These are phyloP conservation scores for Pythium phragmitis DNA, from an alignment of 352 stramenopile species.

Conservation along the genomic window DNA sequence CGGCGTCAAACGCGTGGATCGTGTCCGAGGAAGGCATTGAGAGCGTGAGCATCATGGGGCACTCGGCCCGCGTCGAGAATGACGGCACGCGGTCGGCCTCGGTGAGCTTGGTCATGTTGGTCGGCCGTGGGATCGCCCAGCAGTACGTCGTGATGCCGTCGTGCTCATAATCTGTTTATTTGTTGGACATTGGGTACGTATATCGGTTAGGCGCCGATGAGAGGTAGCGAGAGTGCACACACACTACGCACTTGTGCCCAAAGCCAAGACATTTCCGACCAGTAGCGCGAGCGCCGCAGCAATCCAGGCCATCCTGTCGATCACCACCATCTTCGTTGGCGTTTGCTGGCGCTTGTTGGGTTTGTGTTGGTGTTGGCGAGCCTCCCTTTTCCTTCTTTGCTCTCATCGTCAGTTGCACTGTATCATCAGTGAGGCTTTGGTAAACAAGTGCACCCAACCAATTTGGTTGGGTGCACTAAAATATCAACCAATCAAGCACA, in stretches of 20 bases:
- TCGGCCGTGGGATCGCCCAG: slow-evolving; percentile 27
- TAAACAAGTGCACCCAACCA: not conserved
- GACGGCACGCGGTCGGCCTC: slow-evolving; percentile 19
- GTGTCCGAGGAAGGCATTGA: slow-evolving; percentile 8
- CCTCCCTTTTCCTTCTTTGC: not conserved
- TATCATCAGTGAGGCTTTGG: too few species aligned
- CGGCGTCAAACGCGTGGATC: slow-evolving; percentile 20
- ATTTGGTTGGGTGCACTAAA: not conserved
- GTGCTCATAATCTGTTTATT: slow-evolving; percentile 28
- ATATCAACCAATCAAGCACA: not conserved
- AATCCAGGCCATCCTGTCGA: not conserved
- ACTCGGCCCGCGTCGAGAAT: slow-evolving; percentile 16
- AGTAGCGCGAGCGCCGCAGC: slow-evolving; percentile 1
- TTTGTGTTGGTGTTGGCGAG: too few species aligned
- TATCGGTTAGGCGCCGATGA: not conserved
- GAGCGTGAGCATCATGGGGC: slow-evolving; percentile 27
- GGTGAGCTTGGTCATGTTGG: slow-evolving; percentile 27
- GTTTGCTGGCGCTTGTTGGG: not conserved
- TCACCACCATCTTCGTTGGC: not conserved
- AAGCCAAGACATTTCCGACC: not conserved
- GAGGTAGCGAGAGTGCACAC: not conserved
- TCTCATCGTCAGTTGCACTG: not conserved
- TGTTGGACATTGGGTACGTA: not conserved
- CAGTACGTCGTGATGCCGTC: slow-evolving; percentile 33
- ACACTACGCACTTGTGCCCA: slow-evolving; percentile 19